phyloP scores from a whole-genome alignment of 768 basidiomycete genomes.

The Lentinula boryana region DNA sequence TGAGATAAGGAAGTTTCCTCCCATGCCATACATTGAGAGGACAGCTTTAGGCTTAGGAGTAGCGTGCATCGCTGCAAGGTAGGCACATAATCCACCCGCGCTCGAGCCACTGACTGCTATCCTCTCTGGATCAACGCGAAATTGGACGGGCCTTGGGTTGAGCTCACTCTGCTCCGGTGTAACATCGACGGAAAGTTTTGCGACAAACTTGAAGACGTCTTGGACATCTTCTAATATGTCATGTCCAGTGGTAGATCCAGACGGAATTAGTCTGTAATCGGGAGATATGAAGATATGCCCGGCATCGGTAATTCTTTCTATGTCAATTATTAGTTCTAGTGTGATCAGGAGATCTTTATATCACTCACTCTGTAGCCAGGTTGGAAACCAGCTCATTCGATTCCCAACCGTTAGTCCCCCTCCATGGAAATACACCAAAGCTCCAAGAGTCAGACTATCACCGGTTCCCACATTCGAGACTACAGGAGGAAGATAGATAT shows the following conservation, averaged over 20 bases:
- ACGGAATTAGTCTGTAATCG: slow-evolving; percentile 56
- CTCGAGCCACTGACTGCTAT: slow-evolving; percentile 54
- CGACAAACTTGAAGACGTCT: slow-evolving; percentile 47
- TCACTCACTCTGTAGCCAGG: slow-evolving; percentile 53
- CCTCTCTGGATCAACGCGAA: slow-evolving; percentile 33
- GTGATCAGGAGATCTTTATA: not conserved
- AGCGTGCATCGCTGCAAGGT: slow-evolving; percentile 51
- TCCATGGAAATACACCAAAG: slow-evolving; percentile 41
- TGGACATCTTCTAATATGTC: slow-evolving; percentile 53
- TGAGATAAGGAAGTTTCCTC: slow-evolving; percentile 44
- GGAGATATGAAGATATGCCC: slow-evolving; percentile 57
- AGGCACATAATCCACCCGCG: slow-evolving; percentile 60
- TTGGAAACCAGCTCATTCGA: slow-evolving; percentile 55
- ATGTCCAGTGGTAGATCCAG: slow-evolving; percentile 43
- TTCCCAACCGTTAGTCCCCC: slow-evolving; percentile 61
- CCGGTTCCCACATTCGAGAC: not conserved
- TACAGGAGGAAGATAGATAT: not conserved
- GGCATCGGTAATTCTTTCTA: slow-evolving; percentile 40
- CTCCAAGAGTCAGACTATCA: slow-evolving; percentile 2
- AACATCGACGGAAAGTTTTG: slow-evolving; percentile 19
- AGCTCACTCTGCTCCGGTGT: not conserved
- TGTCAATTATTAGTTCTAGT: not conserved
- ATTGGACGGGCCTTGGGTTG: slow-evolving; percentile 8
- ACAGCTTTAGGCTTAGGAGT: slow-evolving; percentile 48
- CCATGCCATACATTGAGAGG: slow-evolving; percentile 56